Evolutionary conservation across 352 stramenopile species (phyloP), one percentile per base, ranked within the genome.

Genomic region (Hyaloperonospora brassicae): DNA sequence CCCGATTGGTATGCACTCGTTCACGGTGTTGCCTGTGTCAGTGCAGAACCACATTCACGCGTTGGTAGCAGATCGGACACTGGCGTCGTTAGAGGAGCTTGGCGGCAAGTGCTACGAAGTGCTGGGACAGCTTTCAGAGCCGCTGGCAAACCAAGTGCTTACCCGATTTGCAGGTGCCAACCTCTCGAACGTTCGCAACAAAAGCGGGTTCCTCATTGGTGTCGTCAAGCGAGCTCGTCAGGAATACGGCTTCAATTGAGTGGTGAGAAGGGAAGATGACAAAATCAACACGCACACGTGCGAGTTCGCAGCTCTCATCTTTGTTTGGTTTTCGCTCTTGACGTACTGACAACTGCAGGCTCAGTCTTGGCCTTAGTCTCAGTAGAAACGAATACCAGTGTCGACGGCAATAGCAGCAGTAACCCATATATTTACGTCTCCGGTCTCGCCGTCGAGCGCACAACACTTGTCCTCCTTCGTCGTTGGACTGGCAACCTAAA

Each of bases 61-160:
- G 48, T 73, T 92, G 54, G 77, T 78, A 21, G 70, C 66, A 8
- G 77, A 70, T 36, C 72, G 61, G 11, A 76, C 75, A 14, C 52
- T 92, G 47, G 42, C 69, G 8, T 86, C 77, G 14, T 56, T 92
- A 36, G 76, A 89, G 52, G 79, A 92, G 52, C 72, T 89, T 39
- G 76, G 77, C 22, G 73, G 82, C 38, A 89, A 92, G 48, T 89
- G 79, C 57, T 92, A 92, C 57, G 79, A 92, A 46, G 70, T 88
- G 45, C 71, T 92, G n/a, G 72, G 60, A 0, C 73, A 89, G 50
- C 66, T 89, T 7, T 87, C 81, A 1, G 81, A 92, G 59, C 67
- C 64, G 0, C 61, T 92, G 27, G 79, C 79, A 5, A 87, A 87
- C 55, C 79, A 92, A 55, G 79, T 89, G 38, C 62, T 92, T 21